phyloP scores from a whole-genome alignment of 1,284 basidiomycete species.

The Leccinum glutinopallens region DNA sequence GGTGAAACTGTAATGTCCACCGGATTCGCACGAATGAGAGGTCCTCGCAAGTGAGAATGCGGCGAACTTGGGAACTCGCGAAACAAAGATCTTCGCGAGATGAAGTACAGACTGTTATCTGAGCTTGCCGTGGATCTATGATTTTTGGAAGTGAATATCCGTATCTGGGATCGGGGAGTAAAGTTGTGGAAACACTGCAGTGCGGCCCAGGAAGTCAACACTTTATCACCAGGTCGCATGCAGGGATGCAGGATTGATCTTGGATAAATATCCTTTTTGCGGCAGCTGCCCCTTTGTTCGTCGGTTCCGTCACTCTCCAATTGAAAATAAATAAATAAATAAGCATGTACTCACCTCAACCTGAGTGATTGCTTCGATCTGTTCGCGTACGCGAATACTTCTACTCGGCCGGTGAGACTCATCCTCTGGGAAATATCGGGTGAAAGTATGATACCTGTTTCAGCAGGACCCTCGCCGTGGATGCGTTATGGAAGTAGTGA shows the following conservation, averaged over 20 bases:
- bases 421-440: conserved; percentile 30
- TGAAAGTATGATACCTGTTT: conserved; percentile 36
- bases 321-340: conserved; percentile 9
- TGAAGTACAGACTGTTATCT: conserved; percentile 15
- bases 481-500: conserved; percentile 33
- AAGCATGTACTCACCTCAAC: conserved; percentile 12
- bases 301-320: conserved; percentile 5
- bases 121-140: conserved; percentile 7
- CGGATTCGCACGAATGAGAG: conserved; percentile 21
- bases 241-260: conserved; percentile 1
- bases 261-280: neutral
- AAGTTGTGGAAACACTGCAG: conserved; percentile 2
- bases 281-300: conserved; percentile 4
- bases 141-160: conserved; percentile 16
- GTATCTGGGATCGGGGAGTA: conserved; percentile 15
- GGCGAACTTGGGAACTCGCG: conserved; percentile 8
- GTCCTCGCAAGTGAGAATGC: conserved; percentile 19
- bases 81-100: conserved; percentile 23
- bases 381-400: conserved; percentile 32
- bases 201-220: conserved; percentile 5
- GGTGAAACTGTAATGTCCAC: conserved; percentile 23
- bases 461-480: conserved; percentile 34
- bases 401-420: conserved; percentile 27
- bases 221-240: conserved; percentile 16
- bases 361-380: conserved; percentile 12